Conservation (phyloP, 2,329 filamentous ascomycete genomes). For the Botryotinia globosa region DNA sequence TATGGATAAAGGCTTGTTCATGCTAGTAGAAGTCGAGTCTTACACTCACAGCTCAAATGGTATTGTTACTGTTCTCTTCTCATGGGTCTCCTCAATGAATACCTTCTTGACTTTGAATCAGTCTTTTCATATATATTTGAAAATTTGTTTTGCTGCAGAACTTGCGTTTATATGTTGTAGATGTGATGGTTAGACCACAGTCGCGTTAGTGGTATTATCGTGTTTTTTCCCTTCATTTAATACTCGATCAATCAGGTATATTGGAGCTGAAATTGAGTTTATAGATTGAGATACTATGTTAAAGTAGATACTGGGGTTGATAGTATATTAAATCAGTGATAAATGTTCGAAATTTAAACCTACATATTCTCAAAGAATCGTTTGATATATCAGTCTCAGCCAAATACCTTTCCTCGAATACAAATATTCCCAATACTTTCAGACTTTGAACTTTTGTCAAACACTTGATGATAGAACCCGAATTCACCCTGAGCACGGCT, state of each 20-base stretch:
- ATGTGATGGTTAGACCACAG: rapidly evolving
- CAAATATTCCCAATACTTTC: rapidly evolving
- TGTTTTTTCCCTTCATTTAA: neutral
- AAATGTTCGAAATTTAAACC: neutral
- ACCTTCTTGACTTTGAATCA: rapidly evolving
- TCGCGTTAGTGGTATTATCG: too few species aligned
- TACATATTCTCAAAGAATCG: rapidly evolving
- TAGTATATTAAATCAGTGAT: too few species aligned
- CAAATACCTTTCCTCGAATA: neutral
- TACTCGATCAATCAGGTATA: neutral
- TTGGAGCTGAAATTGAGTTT: too few species aligned
- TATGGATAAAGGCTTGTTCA: neutral
- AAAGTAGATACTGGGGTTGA: too few species aligned
- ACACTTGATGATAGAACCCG: too few species aligned
- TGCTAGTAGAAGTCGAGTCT: neutral
- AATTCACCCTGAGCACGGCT: neutral
- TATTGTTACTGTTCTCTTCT: neutral
- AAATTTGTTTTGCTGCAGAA: neutral
- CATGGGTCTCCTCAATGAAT: neutral
- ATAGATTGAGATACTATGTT: too few species aligned
- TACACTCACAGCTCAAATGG: neutral
- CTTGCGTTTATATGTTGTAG: neutral
- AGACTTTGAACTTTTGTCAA: neutral
- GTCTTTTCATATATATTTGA: neutral
- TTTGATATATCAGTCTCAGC: neutral